Percentiles rank a stretch among this genome's conserved stretches.
Conservation (phyloP, 2,329 filamentous ascomycete species). For the Pestalotiopsis sp. region DNA sequence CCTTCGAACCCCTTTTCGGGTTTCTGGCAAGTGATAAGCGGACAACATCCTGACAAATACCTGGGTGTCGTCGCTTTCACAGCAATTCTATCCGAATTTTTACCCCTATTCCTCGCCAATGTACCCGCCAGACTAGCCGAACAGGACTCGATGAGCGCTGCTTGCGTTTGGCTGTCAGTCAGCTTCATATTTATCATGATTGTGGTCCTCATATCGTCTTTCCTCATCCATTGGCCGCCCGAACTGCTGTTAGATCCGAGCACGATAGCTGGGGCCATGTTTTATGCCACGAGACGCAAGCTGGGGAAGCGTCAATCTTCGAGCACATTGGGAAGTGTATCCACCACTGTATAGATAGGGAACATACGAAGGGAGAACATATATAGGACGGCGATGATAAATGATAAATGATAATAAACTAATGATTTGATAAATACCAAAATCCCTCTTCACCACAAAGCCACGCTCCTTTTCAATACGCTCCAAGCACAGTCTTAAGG, state of each 20-base stretch:
- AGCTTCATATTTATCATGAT: slow-evolving; percentile 46
- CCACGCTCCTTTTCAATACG: neutral
- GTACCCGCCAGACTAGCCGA: slow-evolving; percentile 49
- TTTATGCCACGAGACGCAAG: slow-evolving; percentile 35
- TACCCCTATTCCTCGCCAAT: slow-evolving; percentile 53
- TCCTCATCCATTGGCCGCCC: slow-evolving; percentile 45
- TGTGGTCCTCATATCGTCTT: slow-evolving; percentile 39
- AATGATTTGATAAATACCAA: neutral
- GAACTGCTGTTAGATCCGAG: slow-evolving; percentile 49
- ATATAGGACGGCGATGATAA: neutral
- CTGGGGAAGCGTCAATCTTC: slow-evolving; percentile 12
- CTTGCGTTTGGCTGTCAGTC: slow-evolving; percentile 43
- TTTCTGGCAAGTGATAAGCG: slow-evolving; percentile 38
- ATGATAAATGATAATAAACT: neutral
- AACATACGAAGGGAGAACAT: neutral
- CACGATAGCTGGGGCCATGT: slow-evolving; percentile 48
- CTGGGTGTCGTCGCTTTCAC: slow-evolving; percentile 43
- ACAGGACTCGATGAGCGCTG: slow-evolving; percentile 38
- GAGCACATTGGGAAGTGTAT: slow-evolving; percentile 19
- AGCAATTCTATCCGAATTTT: slow-evolving; percentile 50
- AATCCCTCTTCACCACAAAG: neutral
- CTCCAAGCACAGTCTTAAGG: neutral
- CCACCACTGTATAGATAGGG: slow-evolving; percentile 14
- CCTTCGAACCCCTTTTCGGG: slow-evolving; percentile 50
- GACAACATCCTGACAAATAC: slow-evolving; percentile 38